phyloP scores from a whole-genome alignment of 2,329 filamentous ascomycete species.

The Phialophora chinensis region DNA sequence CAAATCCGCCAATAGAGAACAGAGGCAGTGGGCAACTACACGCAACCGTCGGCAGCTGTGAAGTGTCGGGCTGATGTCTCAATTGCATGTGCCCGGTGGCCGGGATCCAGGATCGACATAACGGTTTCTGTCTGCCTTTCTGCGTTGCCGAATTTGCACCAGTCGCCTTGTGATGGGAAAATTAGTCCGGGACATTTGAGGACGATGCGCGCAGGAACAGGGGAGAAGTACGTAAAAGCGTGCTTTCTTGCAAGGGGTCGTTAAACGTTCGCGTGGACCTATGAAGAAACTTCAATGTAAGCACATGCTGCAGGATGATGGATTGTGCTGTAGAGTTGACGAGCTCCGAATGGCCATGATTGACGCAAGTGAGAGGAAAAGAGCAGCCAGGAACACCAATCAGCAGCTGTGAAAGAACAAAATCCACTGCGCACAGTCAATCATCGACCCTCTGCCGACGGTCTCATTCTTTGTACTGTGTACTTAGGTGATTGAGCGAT shows the following conservation, averaged over 20 bases:
- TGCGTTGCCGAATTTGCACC: background rate
- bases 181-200: background rate
- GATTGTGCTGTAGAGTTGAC: background rate
- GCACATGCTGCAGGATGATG: slow-evolving; percentile 1
- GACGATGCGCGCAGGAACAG: background rate
- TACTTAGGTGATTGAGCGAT: background rate
- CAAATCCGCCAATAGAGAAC: background rate
- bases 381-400: slow-evolving; percentile 16
- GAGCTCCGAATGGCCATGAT: background rate
- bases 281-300: slow-evolving; percentile 5
- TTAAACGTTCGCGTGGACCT: background rate
- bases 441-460: background rate
- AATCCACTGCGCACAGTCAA: background rate
- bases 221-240: background rate
- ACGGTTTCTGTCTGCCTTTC: background rate
- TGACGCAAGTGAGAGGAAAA: background rate
- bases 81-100: background rate
- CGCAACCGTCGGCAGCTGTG: too few species aligned
- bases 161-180: background rate
- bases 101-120: background rate
- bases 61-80: background rate
- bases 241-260: background rate
- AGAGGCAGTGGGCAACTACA: background rate
- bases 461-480: background rate
- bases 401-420: background rate